These are phyloP conservation scores for Aureobasidium sp. DNA, from an alignment of 2,329 filamentous ascomycete genomes.

Conservation along the genomic window DNA sequence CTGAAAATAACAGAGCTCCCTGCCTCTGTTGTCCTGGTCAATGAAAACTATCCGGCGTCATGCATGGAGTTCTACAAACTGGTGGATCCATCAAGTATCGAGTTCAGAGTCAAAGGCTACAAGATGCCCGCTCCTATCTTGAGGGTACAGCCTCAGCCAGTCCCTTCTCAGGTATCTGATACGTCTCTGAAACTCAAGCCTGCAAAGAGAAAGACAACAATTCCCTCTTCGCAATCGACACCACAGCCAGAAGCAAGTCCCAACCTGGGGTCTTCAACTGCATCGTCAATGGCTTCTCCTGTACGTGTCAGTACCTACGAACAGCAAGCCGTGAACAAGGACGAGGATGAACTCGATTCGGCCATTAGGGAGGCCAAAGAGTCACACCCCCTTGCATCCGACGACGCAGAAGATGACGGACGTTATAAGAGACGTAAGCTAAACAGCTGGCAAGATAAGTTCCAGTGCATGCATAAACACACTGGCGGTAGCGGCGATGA, in stretches of 20 bases:
- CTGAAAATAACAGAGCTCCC: slow-evolving; percentile 44
- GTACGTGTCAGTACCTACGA: not conserved
- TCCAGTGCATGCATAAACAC: slow-evolving; percentile 53
- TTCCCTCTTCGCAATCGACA: slow-evolving; percentile 33
- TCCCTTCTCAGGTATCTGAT: slow-evolving; percentile 18
- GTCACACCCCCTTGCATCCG: slow-evolving; percentile 10
- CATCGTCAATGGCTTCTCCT: not conserved
- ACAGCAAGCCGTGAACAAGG: not conserved
- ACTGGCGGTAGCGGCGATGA: slow-evolving; percentile 31
- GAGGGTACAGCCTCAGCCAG: not conserved
- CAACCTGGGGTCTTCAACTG: not conserved
- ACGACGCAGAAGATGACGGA: not conserved
- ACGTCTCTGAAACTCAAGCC: slow-evolving; percentile 45
- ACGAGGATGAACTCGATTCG: slow-evolving; percentile 14
- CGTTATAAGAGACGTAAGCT: slow-evolving; percentile 12
- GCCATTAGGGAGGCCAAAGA: slow-evolving; percentile 23
- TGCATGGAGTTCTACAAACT: slow-evolving; percentile 34
- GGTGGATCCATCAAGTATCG: slow-evolving; percentile 46
- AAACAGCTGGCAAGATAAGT: slow-evolving; percentile 33
- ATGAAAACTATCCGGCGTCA: slow-evolving; percentile 37
- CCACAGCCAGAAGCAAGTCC: slow-evolving; percentile 28
- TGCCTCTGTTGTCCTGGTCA: slow-evolving; percentile 43
- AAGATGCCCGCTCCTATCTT: not conserved
- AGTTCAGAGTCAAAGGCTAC: slow-evolving; percentile 52
- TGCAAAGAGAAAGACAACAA: slow-evolving; percentile 33